Evolutionary conservation across 257 asterid species (phyloP).

Genomic region (Eucommia ulmoides): DNA sequence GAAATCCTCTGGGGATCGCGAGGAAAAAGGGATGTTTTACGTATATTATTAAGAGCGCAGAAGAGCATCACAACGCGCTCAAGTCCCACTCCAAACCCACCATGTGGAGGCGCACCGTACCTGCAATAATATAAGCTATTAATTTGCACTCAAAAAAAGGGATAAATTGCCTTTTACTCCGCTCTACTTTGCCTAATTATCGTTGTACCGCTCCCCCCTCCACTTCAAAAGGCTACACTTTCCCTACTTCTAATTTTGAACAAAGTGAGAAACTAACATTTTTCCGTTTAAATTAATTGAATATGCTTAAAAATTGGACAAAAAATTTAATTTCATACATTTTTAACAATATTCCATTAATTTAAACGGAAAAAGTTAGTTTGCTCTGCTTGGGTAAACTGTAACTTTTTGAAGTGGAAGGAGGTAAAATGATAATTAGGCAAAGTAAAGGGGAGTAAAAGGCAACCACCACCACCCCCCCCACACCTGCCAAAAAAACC

Average conservation of each 20-base stretch:
- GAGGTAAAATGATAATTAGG: too few species aligned
- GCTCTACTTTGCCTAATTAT: not conserved
- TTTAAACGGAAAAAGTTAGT: too few species aligned
- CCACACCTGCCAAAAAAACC: not conserved
- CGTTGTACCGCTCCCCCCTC: not conserved
- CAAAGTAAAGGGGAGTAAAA: too few species aligned
- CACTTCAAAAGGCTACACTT: not conserved
- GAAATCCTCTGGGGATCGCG: slow-evolving; percentile 74
- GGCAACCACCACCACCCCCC: not conserved
- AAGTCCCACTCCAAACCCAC: slow-evolving; percentile 91
- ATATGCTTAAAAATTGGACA: too few species aligned
- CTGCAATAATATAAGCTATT: too few species aligned
- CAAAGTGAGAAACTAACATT: not conserved
- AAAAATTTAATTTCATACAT: too few species aligned
- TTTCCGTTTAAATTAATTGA: too few species aligned
- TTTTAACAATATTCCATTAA: too few species aligned
- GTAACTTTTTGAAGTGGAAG: too few species aligned
- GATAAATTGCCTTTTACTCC: not conserved
- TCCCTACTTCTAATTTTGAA: not conserved
- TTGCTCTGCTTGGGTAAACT: too few species aligned
- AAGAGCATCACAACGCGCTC: slow-evolving; percentile 90
- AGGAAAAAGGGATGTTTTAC: slow-evolving; percentile 79
- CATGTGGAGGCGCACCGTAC: slow-evolving; percentile 80
- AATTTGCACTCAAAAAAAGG: too few species aligned
- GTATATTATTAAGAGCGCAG: slow-evolving; percentile 74